Percentiles rank a stretch among this genome's conserved stretches.
phyloP scores from a whole-genome alignment of 768 basidiomycete species.

The Hortiboletus flavorubellus region DNA sequence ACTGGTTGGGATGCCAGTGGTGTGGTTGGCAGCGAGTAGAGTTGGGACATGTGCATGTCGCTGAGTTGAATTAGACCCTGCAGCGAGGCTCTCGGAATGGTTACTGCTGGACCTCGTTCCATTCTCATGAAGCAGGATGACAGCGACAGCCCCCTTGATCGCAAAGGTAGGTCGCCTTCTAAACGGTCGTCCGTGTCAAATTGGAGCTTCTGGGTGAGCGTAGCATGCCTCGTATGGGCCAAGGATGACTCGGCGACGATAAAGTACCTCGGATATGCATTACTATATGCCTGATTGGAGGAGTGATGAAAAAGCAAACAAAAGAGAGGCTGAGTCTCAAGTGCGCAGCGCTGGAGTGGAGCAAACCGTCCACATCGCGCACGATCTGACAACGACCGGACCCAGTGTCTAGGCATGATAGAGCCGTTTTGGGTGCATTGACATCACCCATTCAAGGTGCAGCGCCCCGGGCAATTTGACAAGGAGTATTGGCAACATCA shows the following conservation, averaged over 20 bases:
- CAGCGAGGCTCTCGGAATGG: slow-evolving; percentile 21
- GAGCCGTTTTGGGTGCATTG: neutral
- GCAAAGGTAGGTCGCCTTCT: slow-evolving; percentile 21
- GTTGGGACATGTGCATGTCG: slow-evolving; percentile 19
- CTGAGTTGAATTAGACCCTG: slow-evolving; percentile 29
- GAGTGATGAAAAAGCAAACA: neutral
- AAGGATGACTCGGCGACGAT: slow-evolving; percentile 7
- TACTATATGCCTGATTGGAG: slow-evolving; percentile 3
- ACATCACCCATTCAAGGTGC: no score
- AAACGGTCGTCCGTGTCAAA: slow-evolving; percentile 19
- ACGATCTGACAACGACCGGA: neutral
- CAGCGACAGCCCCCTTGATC: slow-evolving; percentile 26
- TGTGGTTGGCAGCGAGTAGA: slow-evolving; percentile 17
- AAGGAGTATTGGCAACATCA: neutral
- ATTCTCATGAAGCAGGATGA: slow-evolving; percentile 27
- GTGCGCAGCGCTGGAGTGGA: slow-evolving; percentile 10
- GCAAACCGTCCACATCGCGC: slow-evolving; percentile 2
- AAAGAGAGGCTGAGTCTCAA: neutral
- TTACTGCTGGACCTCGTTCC: slow-evolving; percentile 24
- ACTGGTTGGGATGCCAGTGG: slow-evolving; percentile 10
- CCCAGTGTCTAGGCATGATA: neutral
- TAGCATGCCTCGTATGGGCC: slow-evolving; percentile 11
- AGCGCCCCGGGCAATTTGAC: neutral
- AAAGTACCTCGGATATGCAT: slow-evolving; percentile 17
- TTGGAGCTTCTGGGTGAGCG: slow-evolving; percentile 12